These are phyloP conservation scores for Penicillium lividum DNA, from an alignment of 495 filamentous ascomycete genomes.

Conservation along the genomic window DNA sequence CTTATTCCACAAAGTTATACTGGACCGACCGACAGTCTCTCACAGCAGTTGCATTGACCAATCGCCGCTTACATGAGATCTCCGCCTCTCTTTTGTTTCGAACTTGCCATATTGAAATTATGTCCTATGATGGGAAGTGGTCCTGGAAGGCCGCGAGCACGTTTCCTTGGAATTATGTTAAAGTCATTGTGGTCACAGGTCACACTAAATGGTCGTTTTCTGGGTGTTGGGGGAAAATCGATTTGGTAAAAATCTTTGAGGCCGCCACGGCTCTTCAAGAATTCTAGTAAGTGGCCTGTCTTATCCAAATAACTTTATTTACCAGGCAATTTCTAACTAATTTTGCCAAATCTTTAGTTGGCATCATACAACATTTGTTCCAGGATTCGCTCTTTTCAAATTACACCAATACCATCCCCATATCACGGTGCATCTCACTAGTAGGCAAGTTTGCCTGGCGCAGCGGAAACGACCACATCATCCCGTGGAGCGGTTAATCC, in stretches of 20 bases:
- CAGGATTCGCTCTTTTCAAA: not conserved
- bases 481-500: not conserved
- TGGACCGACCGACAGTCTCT: too few relatives aligned
- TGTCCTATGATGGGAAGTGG: too few relatives aligned
- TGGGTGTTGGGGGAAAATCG: not conserved
- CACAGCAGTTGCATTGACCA: too few relatives aligned
- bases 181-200: not conserved
- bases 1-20: too few relatives aligned
- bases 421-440: not conserved
- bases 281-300: constrained; percentile 6
- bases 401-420: not conserved
- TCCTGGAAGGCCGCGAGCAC: too few relatives aligned
- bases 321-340: too few relatives aligned
- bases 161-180: not conserved
- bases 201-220: too few relatives aligned
- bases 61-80: too few relatives aligned
- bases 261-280: not conserved
- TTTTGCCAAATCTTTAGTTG: too few relatives aligned
- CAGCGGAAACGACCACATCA: not conserved
- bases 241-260: not conserved
- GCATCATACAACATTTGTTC: not conserved
- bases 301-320: too few relatives aligned
- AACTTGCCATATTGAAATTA: too few relatives aligned
- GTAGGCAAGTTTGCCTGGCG: not conserved
- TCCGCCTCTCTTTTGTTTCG: too few relatives aligned